Conservation (phyloP, 495 filamentous ascomycete genomes). For the Pseudoneurospora amorphoporcata region DNA sequence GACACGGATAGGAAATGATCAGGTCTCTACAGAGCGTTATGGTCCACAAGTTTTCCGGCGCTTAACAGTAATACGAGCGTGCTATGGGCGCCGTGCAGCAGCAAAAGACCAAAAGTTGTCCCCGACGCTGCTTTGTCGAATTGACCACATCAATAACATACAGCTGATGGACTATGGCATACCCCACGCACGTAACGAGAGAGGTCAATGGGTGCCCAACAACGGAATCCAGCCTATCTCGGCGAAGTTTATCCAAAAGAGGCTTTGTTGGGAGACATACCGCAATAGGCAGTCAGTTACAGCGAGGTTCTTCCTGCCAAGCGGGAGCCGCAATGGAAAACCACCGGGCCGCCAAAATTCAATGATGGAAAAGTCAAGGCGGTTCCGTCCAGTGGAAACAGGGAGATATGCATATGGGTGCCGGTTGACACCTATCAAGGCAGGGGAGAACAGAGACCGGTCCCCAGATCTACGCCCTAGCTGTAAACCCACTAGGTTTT, state of each 20-base stretch:
- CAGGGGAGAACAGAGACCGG: not conserved
- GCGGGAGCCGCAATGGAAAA: not conserved
- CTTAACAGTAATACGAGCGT: not conserved
- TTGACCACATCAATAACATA: not conserved
- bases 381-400: not conserved
- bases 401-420: not conserved
- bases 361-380: not conserved
- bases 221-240: not conserved
- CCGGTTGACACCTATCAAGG: not conserved
- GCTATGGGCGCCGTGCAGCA: not conserved
- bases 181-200: not conserved
- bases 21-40: not conserved
- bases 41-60: not conserved
- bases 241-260: not conserved
- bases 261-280: not conserved
- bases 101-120: not conserved
- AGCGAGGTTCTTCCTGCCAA: not conserved
- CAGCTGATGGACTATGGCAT: not conserved
- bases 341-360: not conserved
- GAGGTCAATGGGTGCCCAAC: not conserved
- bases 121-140: not conserved
- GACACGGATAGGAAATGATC: constrained; percentile 32
- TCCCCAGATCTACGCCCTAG: not conserved
- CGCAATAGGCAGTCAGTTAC: not conserved
- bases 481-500: not conserved